Evolutionary conservation across 345 rosid species (phyloP).

Genomic region (Balakata baccata): DNA sequence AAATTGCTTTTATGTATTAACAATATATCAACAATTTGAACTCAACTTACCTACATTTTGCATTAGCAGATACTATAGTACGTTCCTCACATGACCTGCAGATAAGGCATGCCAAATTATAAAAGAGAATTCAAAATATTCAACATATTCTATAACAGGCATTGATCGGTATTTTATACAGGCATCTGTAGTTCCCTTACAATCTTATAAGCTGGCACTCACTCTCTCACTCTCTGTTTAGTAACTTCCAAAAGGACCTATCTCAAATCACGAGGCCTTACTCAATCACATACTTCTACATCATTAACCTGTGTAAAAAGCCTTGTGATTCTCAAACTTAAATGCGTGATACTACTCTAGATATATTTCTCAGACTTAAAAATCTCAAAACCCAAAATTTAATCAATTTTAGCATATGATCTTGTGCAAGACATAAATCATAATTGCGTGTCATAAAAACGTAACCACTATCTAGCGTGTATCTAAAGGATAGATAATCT

Average conservation of each 20-base stretch:
- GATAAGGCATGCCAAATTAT: conserved; percentile 25
- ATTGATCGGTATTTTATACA: not conserved
- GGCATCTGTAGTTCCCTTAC: not conserved
- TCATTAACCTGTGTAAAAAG: not conserved
- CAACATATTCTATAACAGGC: conserved; percentile 13
- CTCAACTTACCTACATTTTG: conserved; percentile 20
- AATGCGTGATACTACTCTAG: not conserved
- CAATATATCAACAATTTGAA: conserved; percentile 1
- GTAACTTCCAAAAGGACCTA: not conserved
- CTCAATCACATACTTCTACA: not conserved
- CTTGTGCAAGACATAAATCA: not conserved
- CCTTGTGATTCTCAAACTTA: not conserved
- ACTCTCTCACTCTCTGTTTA: not conserved
- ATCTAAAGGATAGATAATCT: not conserved
- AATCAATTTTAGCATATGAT: not conserved
- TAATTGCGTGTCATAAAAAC: not conserved
- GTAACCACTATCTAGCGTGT: not conserved
- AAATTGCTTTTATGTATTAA: conserved; percentile 1
- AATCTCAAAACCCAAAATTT: not conserved
- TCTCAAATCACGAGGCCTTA: not conserved
- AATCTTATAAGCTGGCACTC: not conserved
- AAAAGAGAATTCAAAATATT: conserved; percentile 6
- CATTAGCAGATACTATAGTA: conserved; percentile 24
- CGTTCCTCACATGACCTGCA: conserved; percentile 28
- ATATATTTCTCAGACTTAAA: not conserved